Percentiles rank a stretch among this genome's conserved stretches.
Conservation (phyloP, 225 moss, liverwort and hornwort genomes). For the Bryum argenteum region DNA sequence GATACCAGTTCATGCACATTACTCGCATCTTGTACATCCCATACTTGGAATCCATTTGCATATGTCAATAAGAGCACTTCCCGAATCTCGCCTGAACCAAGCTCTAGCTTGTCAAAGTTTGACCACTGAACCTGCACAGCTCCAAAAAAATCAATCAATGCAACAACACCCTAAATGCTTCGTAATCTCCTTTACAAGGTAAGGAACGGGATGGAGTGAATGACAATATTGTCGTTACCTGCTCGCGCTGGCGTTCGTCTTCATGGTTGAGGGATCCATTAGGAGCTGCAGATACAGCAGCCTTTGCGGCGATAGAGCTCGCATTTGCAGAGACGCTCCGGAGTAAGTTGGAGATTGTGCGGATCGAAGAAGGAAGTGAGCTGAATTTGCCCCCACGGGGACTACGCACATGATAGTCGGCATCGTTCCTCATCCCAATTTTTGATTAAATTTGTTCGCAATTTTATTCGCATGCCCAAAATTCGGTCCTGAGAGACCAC, state of each 20-base stretch:
- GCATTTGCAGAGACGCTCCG: conserved; percentile 97
- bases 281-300: conserved; percentile 74
- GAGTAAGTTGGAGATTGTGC: conserved; percentile 88
- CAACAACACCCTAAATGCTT: not conserved
- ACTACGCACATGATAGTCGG: conserved; percentile 88
- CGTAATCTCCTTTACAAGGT: too few relatives aligned
- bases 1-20: conserved; percentile 94
- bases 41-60: conserved; percentile 90
- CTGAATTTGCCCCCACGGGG: conserved; percentile 95
- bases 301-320: conserved; percentile 86
- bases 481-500: conserved; percentile 60
- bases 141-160: not conserved
- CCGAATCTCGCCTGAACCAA: conserved; percentile 75
- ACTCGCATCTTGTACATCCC: conserved; percentile 92
- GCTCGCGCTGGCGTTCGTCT: conserved; percentile 94
- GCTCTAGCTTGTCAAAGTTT: conserved; percentile 90
- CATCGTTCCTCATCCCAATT: conserved; percentile 99
- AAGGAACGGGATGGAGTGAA: not conserved
- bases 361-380: conserved; percentile 83
- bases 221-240: conserved; percentile 29
- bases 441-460: conserved; percentile 28
- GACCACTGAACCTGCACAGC: conserved; percentile 88
- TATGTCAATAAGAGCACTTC: conserved; percentile 88
- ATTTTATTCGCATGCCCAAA: conserved; percentile 76
- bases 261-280: conserved; percentile 76